Base-by-base conservation (phyloP, 1,284 basidiomycete species). In the Moesziomyces sp. region DNA sequence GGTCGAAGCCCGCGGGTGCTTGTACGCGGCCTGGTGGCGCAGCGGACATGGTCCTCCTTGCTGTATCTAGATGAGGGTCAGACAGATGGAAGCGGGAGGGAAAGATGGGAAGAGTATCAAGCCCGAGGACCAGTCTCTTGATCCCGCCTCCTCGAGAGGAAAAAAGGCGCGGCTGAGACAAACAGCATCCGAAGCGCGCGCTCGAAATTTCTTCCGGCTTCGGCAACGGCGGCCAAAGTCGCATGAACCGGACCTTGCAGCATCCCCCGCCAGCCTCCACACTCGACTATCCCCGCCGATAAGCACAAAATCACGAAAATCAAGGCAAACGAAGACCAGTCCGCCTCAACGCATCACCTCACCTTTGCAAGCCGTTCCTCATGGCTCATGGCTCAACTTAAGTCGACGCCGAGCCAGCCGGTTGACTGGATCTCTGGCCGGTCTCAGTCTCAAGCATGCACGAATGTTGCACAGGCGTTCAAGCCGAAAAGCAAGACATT, bases 141-240 rank as follows among this genome's bases (percentile, higher is more conserved):
- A 40, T 18, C 14, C 18, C 38, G 18, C 16, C 14, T 40, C 16
- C 11, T 4, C 30, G 38, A 40, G 5, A 46, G 7, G 24, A 26
- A 16, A 45, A 45, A 10, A 35, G 33, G 30, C 30, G 30, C 30
- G 10, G 30, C 30, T 11, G 30, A 33, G 30, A 40, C 38, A 40
- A 40, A 40, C 38, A 40, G 38, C 6, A 18, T 11, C 38, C 3
- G 18, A 40, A 40, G 38, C 38, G 38, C 38, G 38, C 38, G 45
- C 30, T 55, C 48, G 65, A 68, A 68, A 47, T 61, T 68, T 68
- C 65, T 68, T 68, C 58, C 54, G 30, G 47, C 51, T 61, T 68
- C 58, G 53, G 42, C 46, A 33, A 40, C 38, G 38, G 38, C 19
- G 19, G n/a, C n/a, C 44, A 16, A 19, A 11, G 23, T 21, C 23